phyloP scores from a whole-genome alignment of 805 yeast genomes.

The Lachancea meyersii region DNA sequence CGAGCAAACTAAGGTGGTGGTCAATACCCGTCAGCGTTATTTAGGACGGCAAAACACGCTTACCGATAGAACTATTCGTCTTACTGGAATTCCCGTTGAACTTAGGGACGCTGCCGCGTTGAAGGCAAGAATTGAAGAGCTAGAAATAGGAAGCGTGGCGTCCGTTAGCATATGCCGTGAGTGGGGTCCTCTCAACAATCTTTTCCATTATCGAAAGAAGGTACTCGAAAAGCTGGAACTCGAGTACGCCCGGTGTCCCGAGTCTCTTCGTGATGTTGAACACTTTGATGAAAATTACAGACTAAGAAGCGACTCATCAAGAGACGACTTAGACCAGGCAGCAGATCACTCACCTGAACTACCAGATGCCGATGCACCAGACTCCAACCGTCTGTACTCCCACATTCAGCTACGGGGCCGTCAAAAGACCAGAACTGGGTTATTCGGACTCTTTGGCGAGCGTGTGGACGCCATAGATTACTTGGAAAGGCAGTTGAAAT shows the following conservation, averaged over 20 bases:
- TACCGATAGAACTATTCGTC: slow-evolving; percentile 82
- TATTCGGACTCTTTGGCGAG: slow-evolving; percentile 57
- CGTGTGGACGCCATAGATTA: slow-evolving; percentile 77
- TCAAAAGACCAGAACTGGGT: slow-evolving; percentile 58
- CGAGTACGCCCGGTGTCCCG: slow-evolving; percentile 34
- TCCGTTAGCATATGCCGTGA: slow-evolving; percentile 77
- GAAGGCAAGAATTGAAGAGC: slow-evolving; percentile 65
- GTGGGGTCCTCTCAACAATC: slow-evolving; percentile 67
- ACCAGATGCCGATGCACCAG: slow-evolving; percentile 5
- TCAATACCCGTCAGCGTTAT: slow-evolving; percentile 69
- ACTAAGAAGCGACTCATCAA: slow-evolving; percentile 12
- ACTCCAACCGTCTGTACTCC: slow-evolving; percentile 22
- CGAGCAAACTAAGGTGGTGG: slow-evolving; percentile 66
- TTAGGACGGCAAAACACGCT: slow-evolving; percentile 82
- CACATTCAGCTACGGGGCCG: slow-evolving; percentile 37
- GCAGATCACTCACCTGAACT: slow-evolving; percentile 1
- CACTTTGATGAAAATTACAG: slow-evolving; percentile 22
- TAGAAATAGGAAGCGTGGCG: slow-evolving; percentile 75
- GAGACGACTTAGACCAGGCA: background rate
- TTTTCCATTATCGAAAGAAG: slow-evolving; percentile 53
- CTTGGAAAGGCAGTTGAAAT: slow-evolving; percentile 60
- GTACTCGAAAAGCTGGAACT: slow-evolving; percentile 56
- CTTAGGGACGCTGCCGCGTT: slow-evolving; percentile 66
- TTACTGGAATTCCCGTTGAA: slow-evolving; percentile 84
- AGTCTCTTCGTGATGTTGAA: slow-evolving; percentile 20